Percentiles rank a stretch among this genome's conserved stretches.
phyloP scores from a whole-genome alignment of 2,329 filamentous ascomycete species.

The Fusarium sp. region DNA sequence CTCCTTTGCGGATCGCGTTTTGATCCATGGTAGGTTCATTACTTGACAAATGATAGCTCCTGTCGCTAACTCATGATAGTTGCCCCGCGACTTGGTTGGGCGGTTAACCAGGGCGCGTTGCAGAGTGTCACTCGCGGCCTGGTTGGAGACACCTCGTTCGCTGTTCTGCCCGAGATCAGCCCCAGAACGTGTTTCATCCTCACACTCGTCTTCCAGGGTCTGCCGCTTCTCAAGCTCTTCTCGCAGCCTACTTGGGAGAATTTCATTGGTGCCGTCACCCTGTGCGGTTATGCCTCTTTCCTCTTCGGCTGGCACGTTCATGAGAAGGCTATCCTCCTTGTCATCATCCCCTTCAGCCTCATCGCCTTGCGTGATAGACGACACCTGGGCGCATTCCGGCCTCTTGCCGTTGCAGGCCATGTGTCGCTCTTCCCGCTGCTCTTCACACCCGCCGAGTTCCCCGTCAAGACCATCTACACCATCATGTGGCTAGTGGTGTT shows the following conservation, averaged over 20 bases:
- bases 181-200: conserved; percentile 84
- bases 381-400: conserved; percentile 91
- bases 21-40: conserved; percentile 77
- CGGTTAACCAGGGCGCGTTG: conserved; percentile 79
- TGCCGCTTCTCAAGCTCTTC: conserved; percentile 87
- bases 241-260: conserved; percentile 84
- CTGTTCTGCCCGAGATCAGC: conserved; percentile 88
- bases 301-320: conserved; percentile 99
- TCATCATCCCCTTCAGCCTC: conserved; percentile 95
- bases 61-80: conserved; percentile 60
- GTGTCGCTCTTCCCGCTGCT: conserved; percentile 95
- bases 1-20: conserved; percentile 85
- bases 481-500: conserved; percentile 91
- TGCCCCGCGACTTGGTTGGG: conserved; percentile 82
- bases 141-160: conserved; percentile 93
- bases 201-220: conserved; percentile 84
- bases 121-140: conserved; percentile 92
- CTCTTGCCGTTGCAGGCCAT: conserved; percentile 91
- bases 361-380: conserved; percentile 90
- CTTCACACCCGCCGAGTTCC: conserved; percentile 92
- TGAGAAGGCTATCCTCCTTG: conserved; percentile 93
- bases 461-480: conserved; percentile 93
- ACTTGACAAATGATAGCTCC: background rate
- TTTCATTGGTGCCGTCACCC: conserved; percentile 88
- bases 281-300: conserved; percentile 96